phyloP scores from a whole-genome alignment of 148 eudicot genomes.

The Selenicereus undatus region DNA sequence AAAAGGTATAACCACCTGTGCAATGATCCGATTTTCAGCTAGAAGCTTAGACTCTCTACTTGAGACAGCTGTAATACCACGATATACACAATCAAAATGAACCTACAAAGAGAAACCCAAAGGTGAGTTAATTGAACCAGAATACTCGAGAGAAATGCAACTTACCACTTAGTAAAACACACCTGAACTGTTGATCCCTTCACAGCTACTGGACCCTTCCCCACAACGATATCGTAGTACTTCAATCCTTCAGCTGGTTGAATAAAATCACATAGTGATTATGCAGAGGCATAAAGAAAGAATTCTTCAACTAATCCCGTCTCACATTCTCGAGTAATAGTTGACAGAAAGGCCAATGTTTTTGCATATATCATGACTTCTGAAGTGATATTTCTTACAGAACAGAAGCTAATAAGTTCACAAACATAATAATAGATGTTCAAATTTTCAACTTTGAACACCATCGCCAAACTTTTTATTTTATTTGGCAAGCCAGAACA shows the following conservation, averaged over 20 bases:
- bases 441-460: background rate
- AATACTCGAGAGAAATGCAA: background rate
- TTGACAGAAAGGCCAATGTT: background rate
- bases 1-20: constrained; percentile 58
- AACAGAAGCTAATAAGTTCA: background rate
- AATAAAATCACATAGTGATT: constrained; percentile 8
- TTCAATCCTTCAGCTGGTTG: constrained; percentile 88
- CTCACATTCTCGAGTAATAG: background rate
- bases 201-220: constrained; percentile 79
- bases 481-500: no score
- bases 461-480: background rate
- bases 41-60: constrained; percentile 94
- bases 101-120: constrained; percentile 47
- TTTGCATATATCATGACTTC: background rate
- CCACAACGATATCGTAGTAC: constrained; percentile 78
- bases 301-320: background rate
- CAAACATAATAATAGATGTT: background rate
- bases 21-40: constrained; percentile 91
- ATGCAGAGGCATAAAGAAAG: background rate
- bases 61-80: constrained; percentile 83
- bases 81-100: constrained; percentile 90
- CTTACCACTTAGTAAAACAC: constrained; percentile 14
- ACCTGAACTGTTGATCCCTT: constrained; percentile 91
- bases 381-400: background rate
- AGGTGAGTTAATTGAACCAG: constrained; percentile 16